Base-by-base conservation (phyloP, 2,329 filamentous ascomycete species). In the Penicillium sp. region DNA sequence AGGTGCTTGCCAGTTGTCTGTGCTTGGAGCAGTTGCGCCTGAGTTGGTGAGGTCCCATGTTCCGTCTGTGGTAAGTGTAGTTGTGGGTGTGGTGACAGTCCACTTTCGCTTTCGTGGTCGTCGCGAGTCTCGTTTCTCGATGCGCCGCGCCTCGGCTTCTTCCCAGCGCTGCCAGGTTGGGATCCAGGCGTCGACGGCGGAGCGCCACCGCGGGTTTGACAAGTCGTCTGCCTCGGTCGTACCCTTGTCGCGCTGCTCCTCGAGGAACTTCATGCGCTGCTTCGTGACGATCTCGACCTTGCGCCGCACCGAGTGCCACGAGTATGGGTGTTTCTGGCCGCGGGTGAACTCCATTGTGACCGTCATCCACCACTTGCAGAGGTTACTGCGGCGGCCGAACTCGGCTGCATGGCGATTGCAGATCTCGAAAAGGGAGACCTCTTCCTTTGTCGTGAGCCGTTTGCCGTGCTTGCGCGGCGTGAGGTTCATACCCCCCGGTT, bases 351-450 rank as follows among this genome's bases (percentile, higher is more conserved):
- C 77, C 29, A 66, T 66, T 6, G 77, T 75, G 15, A 79, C 69
- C 3, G 67, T 75, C 66, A 71, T 72, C 77, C 77, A 79, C 77
- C 77, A 79, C 56, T 79, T 76, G 62, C 77, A 79, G 5, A 79
- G 70, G 31, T 76, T 77, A 63, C 75, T 79, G 61, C 77, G 76
- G 54, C 74, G 74, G 2, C 77, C 77, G 55, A 79, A 79, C 2
- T 70, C 72, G 15, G 55, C 64, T 1, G 76, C 73, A 51, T 78
- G 71, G 6, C 70, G 71, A 61, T 77, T 79, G 61, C 77, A 79
- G 41, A 79, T 76, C 19, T 78, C 72, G 54, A 79, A 79, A 4
- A 79, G 69, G 0, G 69, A 72, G 5, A 79, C 73, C 64, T 79
- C 77, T 59, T 79, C 77, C 35, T 72, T 71, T 4, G 76, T 77